These are phyloP conservation scores for Pisolithus orientalis DNA, from an alignment of 768 basidiomycete genomes.

Conservation along the genomic window DNA sequence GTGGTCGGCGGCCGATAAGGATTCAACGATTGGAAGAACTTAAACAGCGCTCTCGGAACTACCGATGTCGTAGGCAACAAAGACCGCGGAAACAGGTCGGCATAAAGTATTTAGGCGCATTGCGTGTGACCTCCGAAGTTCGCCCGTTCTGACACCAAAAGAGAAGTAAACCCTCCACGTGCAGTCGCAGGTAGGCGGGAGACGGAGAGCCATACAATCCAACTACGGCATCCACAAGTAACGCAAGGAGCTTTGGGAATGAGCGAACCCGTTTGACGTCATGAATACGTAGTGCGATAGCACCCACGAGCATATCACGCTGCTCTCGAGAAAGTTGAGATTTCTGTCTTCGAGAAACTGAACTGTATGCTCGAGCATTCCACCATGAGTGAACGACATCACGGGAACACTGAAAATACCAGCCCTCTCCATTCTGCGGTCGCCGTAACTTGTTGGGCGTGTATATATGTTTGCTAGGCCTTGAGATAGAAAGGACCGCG, in stretches of 20 bases:
- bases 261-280: conserved; percentile 26
- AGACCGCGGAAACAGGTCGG: conserved; percentile 30
- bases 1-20: conserved; percentile 6
- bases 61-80: conserved; percentile 33
- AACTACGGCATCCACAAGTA: conserved; percentile 30
- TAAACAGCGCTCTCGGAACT: conserved; percentile 30
- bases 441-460: conserved; percentile 31
- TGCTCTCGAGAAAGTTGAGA: conserved; percentile 24
- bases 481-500: conserved; percentile 11
- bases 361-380: conserved; percentile 21
- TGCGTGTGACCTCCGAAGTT: conserved; percentile 29
- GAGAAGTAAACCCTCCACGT: conserved; percentile 40
- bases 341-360: conserved; percentile 27
- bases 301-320: conserved; percentile 31
- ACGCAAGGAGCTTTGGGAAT: conserved; percentile 23
- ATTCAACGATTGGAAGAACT: conserved; percentile 21
- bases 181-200: conserved; percentile 36
- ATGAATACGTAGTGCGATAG: conserved; percentile 34
- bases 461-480: conserved; percentile 7
- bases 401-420: conserved; percentile 25
- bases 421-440: conserved; percentile 24
- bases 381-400: conserved; percentile 22
- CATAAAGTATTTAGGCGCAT: conserved; percentile 35
- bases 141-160: conserved; percentile 34
- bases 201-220: conserved; percentile 29